Evolutionary conservation across 1,284 basidiomycete genomes (phyloP), one percentile per base, ranked within the genome.

Genomic region (Sphaerobolus stellatus): DNA sequence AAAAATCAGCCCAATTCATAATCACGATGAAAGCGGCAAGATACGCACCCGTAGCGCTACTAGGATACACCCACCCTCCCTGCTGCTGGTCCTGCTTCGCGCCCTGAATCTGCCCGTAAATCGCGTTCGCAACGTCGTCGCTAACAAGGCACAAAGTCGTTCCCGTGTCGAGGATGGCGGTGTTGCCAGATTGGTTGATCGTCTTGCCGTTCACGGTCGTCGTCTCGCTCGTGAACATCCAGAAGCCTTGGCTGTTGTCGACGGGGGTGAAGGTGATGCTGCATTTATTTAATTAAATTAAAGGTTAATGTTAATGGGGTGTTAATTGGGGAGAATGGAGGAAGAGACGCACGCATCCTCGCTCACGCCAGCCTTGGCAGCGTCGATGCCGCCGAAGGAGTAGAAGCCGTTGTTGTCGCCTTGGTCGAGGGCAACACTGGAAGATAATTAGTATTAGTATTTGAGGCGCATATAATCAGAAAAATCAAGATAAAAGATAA

Each of bases 111-210:
- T 36, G 47, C 59, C 64, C 57, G 49, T 74, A 74, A 54, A 73
- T 64, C 14, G 58, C 57, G 27, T 65, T 60, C 1, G 70, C 61
- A 36, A 68, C 64, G 9, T 53, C 54, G 48, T 69, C 65, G 53
- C 71, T 69, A 18, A 68, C 55, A 18, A 73, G 64, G 11, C 69
- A 64, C 52, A 74, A 68, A 2, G 71, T 72, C 22, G 72, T 74
- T 38, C 72, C 72, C n/a, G 72, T 74, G 60, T 74, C 72, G 38
- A 71, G 66, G 52, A 74, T 74, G 27, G 72, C 68, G 6, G 68
- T 67, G 65, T 73, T 73, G 5, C 62, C 59, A 7, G 59, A 53
- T 33, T 66, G 66, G n/a, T 61, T 20, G 11, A 53, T 47, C 20
- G 57, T 61, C 48, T 65, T 46, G 18, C 66, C 67, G 45, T 66